These are phyloP conservation scores for Dalbergia cochinchinensis DNA, from an alignment of 306 rosid genomes.

Conservation along the genomic window DNA sequence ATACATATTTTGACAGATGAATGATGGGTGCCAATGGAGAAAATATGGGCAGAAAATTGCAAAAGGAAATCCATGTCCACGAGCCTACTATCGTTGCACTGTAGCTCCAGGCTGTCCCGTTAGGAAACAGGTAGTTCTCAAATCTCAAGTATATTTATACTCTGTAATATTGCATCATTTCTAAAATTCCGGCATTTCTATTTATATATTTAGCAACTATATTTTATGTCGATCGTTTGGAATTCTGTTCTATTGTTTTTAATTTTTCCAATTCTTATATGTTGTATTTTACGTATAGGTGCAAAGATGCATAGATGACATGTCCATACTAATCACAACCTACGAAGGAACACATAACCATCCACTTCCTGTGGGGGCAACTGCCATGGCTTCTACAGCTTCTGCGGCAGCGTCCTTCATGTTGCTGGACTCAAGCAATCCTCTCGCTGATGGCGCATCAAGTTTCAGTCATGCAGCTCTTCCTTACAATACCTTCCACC, in stretches of 20 bases:
- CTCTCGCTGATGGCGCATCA: conserved; percentile 45
- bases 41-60: conserved; percentile 97
- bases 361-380: conserved; percentile 93
- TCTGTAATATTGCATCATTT: not conserved
- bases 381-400: conserved; percentile 81
- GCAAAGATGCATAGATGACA: conserved; percentile 95
- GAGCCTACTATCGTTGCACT: conserved; percentile 96
- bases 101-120: conserved; percentile 92
- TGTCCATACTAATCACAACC: conserved; percentile 92
- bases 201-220: no score
- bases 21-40: conserved; percentile 98
- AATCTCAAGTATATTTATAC: not conserved
- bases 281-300: conserved; percentile 59
- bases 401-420: conserved; percentile 79
- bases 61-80: conserved; percentile 94
- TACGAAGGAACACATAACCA: conserved; percentile 98
- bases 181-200: not conserved
- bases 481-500: conserved; percentile 47
- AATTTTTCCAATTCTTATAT: not conserved
- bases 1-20: conserved; percentile 59
- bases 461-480: conserved; percentile 51
- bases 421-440: conserved; percentile 69
- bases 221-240: no score
- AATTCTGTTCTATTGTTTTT: no score
- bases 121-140: conserved; percentile 74